Percentiles rank a stretch among this genome's conserved stretches.
These are phyloP conservation scores for Aspergillus baeticus DNA, from an alignment of 495 filamentous ascomycete species.

Conservation along the genomic window DNA sequence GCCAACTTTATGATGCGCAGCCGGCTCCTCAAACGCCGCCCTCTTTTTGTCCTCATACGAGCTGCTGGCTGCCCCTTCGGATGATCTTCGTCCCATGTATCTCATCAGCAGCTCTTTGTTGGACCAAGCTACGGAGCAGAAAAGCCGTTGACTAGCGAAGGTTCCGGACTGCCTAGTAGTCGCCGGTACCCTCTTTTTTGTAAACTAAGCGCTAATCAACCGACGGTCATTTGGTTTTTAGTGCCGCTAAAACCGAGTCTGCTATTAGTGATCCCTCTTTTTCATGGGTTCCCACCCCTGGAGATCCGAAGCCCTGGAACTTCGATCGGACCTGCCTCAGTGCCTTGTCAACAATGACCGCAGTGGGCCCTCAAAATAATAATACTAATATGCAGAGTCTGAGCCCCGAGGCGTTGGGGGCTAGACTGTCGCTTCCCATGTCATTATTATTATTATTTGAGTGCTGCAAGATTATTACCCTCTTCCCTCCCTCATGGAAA, in stretches of 20 bases:
- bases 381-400: slow-evolving; percentile 23
- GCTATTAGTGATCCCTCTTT: slow-evolving; percentile 14
- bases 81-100: slow-evolving; percentile 8
- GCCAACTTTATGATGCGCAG: not conserved
- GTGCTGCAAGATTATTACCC: slow-evolving; percentile 14
- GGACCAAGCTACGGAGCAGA: not conserved
- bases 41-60: slow-evolving; percentile 8
- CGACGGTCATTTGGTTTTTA: slow-evolving; percentile 17
- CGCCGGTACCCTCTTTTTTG: slow-evolving; percentile 8
- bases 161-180: not conserved
- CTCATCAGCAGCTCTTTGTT: slow-evolving; percentile 10
- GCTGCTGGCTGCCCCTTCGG: slow-evolving; percentile 8
- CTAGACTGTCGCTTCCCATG: slow-evolving; percentile 22
- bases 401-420: slow-evolving; percentile 28
- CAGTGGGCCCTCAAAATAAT: slow-evolving; percentile 23
- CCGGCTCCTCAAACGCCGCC: not conserved
- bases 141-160: not conserved
- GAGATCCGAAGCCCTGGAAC: slow-evolving; percentile 25
- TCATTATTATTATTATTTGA: slow-evolving; percentile 12
- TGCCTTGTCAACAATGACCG: slow-evolving; percentile 20
- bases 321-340: slow-evolving; percentile 17
- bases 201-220: slow-evolving; percentile 21
- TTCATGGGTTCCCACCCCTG: slow-evolving; percentile 19
- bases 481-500: slow-evolving; percentile 15
- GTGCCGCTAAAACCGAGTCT: slow-evolving; percentile 14